Conservation (phyloP, 805 yeast species). For the Candida anglica region DNA sequence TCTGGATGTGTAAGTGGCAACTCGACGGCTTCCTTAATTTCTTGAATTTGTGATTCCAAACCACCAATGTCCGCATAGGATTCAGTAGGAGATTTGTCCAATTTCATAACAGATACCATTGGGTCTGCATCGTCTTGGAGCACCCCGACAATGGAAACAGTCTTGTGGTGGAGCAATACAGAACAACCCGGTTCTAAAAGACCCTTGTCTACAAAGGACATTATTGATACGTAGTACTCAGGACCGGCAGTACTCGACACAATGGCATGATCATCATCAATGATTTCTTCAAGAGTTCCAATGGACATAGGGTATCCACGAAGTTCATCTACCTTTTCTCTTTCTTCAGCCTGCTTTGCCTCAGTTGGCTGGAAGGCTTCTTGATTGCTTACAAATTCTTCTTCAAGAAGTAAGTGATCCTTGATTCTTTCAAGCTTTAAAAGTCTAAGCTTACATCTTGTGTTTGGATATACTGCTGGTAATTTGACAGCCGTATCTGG, state of each 20-base stretch:
- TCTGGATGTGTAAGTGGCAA: constrained; percentile 96
- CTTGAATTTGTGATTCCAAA: constrained; percentile 91
- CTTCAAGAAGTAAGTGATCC: constrained; percentile 91
- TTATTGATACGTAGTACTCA: constrained; percentile 92
- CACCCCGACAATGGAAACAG: constrained; percentile 97
- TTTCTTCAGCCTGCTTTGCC: constrained; percentile 93
- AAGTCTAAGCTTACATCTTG: constrained; percentile 88
- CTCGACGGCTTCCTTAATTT: constrained; percentile 95
- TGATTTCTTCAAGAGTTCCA: constrained; percentile 94
- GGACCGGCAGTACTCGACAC: constrained; percentile 95
- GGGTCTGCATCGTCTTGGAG: constrained; percentile 97
- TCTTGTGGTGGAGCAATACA: constrained; percentile 90
- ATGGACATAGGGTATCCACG: constrained; percentile 96
- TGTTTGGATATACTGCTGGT: constrained; percentile 86
- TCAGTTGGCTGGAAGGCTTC: constrained; percentile 95
- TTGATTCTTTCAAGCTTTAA: constrained; percentile 93
- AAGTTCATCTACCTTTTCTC: constrained; percentile 90
- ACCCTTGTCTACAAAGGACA: constrained; percentile 96
- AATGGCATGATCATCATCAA: constrained; percentile 98
- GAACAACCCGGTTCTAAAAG: constrained; percentile 95
- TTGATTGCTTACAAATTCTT: constrained; percentile 91
- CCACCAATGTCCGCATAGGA: constrained; percentile 98
- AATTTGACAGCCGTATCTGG: constrained; percentile 81
- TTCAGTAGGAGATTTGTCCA: constrained; percentile 96
- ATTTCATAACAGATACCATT: constrained; percentile 94